Percentiles rank a stretch among this genome's conserved stretches.
Conservation (phyloP, 345 rosid genomes). For the Punica granatum region DNA sequence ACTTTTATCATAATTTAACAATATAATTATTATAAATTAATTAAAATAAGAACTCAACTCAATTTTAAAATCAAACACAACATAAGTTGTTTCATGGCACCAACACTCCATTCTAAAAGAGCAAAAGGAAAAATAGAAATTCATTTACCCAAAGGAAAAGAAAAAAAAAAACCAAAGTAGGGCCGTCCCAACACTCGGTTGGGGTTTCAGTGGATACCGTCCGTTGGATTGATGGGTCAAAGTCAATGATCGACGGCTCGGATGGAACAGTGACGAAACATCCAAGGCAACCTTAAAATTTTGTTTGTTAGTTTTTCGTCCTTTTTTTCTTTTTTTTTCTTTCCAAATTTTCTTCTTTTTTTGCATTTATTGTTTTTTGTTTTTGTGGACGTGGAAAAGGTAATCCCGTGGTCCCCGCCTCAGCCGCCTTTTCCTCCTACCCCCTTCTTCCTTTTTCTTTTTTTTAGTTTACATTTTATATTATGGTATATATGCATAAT, state of each 20-base stretch:
- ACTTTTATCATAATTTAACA: too few relatives aligned
- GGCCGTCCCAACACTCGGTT: constrained; percentile 16
- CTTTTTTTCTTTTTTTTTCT: neutral
- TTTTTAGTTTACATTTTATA: neutral
- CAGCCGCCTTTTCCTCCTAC: neutral
- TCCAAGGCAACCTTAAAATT: neutral
- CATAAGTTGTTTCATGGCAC: too few relatives aligned
- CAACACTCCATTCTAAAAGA: too few relatives aligned
- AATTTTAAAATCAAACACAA: too few relatives aligned
- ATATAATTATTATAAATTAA: too few relatives aligned
- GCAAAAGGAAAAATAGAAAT: too few relatives aligned
- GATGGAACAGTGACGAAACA: neutral
- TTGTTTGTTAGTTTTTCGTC: neutral
- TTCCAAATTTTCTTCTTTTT: neutral
- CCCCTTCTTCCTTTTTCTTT: neutral
- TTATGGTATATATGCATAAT: neutral
- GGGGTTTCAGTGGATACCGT: neutral
- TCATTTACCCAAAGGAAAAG: neutral
- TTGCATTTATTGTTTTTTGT: neutral
- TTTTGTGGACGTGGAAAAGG: neutral
- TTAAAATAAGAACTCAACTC: too few relatives aligned
- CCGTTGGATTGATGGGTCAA: constrained; percentile 14
- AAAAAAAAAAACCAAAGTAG: neutral
- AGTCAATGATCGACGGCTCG: constrained; percentile 23
- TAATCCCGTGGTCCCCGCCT: neutral